These are phyloP conservation scores for Thuja plicata DNA, from an alignment of 83 land plant genomes.

Conservation along the genomic window DNA sequence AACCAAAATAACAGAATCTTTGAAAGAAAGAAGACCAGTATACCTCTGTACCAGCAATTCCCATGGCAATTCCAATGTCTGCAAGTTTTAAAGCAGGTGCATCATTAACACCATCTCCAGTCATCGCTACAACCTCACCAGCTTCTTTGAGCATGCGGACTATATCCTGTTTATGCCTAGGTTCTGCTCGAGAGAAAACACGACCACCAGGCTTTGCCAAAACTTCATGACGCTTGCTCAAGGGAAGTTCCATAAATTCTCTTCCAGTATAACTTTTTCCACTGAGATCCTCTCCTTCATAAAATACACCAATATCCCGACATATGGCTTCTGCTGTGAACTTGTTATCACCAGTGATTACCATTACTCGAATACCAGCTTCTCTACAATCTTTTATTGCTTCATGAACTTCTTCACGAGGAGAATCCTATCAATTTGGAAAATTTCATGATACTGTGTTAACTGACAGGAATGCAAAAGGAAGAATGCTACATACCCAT, in stretches of 20 bases:
- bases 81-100: constrained; percentile 68
- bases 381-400: constrained; percentile 54
- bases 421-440: constrained; percentile 42
- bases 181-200: constrained; percentile 62
- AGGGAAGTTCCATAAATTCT: constrained; percentile 43
- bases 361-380: constrained; percentile 61
- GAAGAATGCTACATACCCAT: not conserved
- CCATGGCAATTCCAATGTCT: constrained; percentile 67
- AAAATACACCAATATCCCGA: constrained; percentile 54
- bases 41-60: constrained; percentile 67
- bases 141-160: constrained; percentile 59
- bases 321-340: constrained; percentile 62
- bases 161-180: constrained; percentile 59
- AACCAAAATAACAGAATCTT: not conserved
- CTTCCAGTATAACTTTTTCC: constrained; percentile 51
- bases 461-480: not conserved
- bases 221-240: constrained; percentile 29
- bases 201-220: constrained; percentile 45
- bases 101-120: constrained; percentile 72
- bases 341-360: constrained; percentile 67
- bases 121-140: constrained; percentile 64
- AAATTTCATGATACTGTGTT: not conserved
- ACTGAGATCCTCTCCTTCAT: constrained; percentile 38
- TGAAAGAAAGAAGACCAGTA: constrained; percentile 5
- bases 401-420: constrained; percentile 49